Base-by-base conservation (phyloP, 2,329 filamentous ascomycete genomes). In the Colletotrichum sidae region DNA sequence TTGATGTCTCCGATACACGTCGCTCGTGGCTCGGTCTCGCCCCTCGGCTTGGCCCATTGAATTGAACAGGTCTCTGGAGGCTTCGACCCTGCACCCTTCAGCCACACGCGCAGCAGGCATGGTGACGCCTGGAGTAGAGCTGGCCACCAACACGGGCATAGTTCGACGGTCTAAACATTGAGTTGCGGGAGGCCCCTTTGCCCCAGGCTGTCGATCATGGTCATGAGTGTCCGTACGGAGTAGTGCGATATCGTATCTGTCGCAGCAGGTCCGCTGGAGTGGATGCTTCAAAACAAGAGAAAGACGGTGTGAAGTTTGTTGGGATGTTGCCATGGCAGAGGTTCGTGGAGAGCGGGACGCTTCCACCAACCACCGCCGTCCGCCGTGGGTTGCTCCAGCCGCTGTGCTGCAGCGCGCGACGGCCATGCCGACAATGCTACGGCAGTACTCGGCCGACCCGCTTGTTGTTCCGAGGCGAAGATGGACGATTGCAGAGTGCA, bases 111-210 rank as follows among this genome's bases (percentile, higher is more conserved):
- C 56, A 12, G 57, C 52, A 51, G 34, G n/a, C 46, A 62, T 46
- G 57, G 57, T 47, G 9, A 15, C 15, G 51, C 62, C 62, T 25
- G 45, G 46, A 13, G 41, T 13, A 39, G 34, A 39, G n/a, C 10
- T 17, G 44, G 42, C 38, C 15, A 51, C 34, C 17, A 49, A 47
- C 45, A 65, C 61, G 39, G 46, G 45, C 62, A 65, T 34, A 65
- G 17, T 52, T 51, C 51, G 39, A 34, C 17, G 45, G 57, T 55
- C 57, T 55, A 47, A 52, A 56, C 57, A 65, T 61, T 65, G 37
- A 61, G 51, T 65, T 65, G 25, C 57, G 62, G 57, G 62, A 65
- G 46, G 39, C 57, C 51, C 45, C 46, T 61, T 51, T 55, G 54
- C 57, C 56, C 62, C 57, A 65, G 17, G 46, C 13, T 34, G 57